Conservation (phyloP, 192 early-diverging fungal genomes). For the Mortierella alpina region DNA sequence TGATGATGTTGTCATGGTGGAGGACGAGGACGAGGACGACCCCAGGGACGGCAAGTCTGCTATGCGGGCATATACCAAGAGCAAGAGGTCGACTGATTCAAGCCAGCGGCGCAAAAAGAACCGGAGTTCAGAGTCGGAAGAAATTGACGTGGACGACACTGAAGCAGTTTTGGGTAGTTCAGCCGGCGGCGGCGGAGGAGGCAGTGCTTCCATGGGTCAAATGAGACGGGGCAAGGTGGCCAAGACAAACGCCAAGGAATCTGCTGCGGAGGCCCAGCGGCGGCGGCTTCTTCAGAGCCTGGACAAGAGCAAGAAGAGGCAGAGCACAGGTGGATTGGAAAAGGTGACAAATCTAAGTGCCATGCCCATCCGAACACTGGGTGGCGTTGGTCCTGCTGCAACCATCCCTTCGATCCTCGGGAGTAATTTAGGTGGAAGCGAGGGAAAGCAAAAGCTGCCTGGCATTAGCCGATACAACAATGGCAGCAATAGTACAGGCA, state of each 20-base stretch:
- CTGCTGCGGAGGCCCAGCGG: constrained; percentile 39
- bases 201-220: constrained; percentile 4
- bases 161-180: constrained; percentile 42
- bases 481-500: constrained; percentile 9
- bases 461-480: constrained; percentile 30
- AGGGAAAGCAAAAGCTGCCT: constrained; percentile 37
- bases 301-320: constrained; percentile 44
- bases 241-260: constrained; percentile 13
- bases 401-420: constrained; percentile 8
- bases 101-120: constrained; percentile 24
- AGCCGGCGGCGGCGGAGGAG: constrained; percentile 1
- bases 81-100: constrained; percentile 7
- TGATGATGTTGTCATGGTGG: constrained; percentile 10
- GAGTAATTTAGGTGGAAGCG: neutral
- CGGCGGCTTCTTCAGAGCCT: constrained; percentile 25
- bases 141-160: constrained; percentile 46
- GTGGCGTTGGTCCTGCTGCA: constrained; percentile 17
- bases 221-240: constrained; percentile 17
- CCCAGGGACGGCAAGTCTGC: constrained; percentile 8
- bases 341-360: constrained; percentile 27
- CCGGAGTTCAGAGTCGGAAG: constrained; percentile 36
- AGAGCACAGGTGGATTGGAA: constrained; percentile 6
- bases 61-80: constrained; percentile 3
- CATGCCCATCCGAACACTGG: constrained; percentile 41
- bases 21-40: constrained; percentile 18